A percentile compares a stretch with the other conserved stretches of the same genome.
These are phyloP conservation scores for Aspergillus sojae DNA, from an alignment of 2,329 filamentous ascomycete genomes.

Conservation along the genomic window DNA sequence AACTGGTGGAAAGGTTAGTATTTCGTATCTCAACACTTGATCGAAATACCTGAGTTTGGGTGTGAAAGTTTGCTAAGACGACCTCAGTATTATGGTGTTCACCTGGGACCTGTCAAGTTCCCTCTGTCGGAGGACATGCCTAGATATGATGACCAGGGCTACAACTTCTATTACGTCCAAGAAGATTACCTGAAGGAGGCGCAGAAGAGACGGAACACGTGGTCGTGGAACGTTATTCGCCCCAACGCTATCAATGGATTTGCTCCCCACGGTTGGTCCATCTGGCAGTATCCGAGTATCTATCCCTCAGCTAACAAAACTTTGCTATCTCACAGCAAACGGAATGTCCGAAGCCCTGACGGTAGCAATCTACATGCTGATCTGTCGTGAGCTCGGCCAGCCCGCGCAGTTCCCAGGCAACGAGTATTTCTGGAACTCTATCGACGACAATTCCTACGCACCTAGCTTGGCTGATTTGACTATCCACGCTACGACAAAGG, in stretches of 20 bases:
- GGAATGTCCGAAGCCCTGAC: slow-evolving; percentile 35
- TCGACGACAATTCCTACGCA: slow-evolving; percentile 33
- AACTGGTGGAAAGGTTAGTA: slow-evolving; percentile 33
- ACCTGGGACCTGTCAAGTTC: slow-evolving; percentile 27
- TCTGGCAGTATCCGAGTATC: background rate
- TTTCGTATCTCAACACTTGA: too few relatives aligned
- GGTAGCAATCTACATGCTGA: slow-evolving; percentile 30
- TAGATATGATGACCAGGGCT: slow-evolving; percentile 22
- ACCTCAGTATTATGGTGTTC: slow-evolving; percentile 31
- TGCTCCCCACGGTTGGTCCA: slow-evolving; percentile 26
- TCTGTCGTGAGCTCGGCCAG: slow-evolving; percentile 27
- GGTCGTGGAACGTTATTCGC: slow-evolving; percentile 34
- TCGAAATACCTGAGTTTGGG: accelerated
- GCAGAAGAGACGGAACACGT: slow-evolving; percentile 19
- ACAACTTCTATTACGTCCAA: slow-evolving; percentile 28
- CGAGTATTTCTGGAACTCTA: slow-evolving; percentile 30
- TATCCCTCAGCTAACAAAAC: background rate
- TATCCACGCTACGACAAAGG: slow-evolving; percentile 25
- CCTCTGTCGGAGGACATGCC: slow-evolving; percentile 26
- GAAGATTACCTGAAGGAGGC: slow-evolving; percentile 25
- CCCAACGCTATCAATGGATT: slow-evolving; percentile 34
- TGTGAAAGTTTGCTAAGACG: background rate
- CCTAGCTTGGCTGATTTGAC: slow-evolving; percentile 31
- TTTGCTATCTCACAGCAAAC: slow-evolving; percentile 16
- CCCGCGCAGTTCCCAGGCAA: slow-evolving; percentile 29